These are phyloP conservation scores for Sphagnum fallax DNA, from an alignment of 228 moss, liverwort and hornwort genomes.

Conservation along the genomic window DNA sequence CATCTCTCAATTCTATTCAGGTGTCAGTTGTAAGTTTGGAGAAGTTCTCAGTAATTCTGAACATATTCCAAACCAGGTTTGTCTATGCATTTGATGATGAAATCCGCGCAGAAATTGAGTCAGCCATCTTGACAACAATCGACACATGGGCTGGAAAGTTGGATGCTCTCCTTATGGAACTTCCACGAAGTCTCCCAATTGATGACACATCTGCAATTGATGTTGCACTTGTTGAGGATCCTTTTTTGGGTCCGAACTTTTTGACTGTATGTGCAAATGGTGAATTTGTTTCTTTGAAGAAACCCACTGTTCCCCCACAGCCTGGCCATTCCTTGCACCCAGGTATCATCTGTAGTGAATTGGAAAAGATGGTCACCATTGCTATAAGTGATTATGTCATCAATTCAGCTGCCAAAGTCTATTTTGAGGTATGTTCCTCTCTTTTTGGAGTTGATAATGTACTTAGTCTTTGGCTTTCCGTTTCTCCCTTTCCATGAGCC, in stretches of 20 bases:
- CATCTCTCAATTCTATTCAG: too few relatives aligned
- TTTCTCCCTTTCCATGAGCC: too few relatives aligned
- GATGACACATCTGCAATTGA: conserved; percentile 81
- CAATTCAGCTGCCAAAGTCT: conserved; percentile 84
- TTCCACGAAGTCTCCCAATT: conserved; percentile 59
- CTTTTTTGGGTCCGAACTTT: conserved; percentile 61
- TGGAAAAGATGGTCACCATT: conserved; percentile 90
- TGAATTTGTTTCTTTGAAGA: conserved; percentile 50
- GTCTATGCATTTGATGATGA: conserved; percentile 80
- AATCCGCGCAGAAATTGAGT: conserved; percentile 68
- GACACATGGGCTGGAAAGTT: conserved; percentile 42
- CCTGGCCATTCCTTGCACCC: conserved; percentile 63
- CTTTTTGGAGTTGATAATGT: too few relatives aligned
- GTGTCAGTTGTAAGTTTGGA: too few relatives aligned
- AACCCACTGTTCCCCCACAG: conserved; percentile 35
- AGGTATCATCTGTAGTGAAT: conserved; percentile 76
- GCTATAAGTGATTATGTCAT: conserved; percentile 78
- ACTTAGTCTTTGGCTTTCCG: too few relatives aligned
- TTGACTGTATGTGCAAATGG: conserved; percentile 76
- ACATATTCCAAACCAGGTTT: conserved; percentile 42
- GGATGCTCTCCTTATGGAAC: conserved; percentile 53
- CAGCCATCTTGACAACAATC: conserved; percentile 56
- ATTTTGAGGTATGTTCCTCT: conserved; percentile 49
- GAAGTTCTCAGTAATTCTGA: too few relatives aligned
- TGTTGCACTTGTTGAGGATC: conserved; percentile 74